phyloP scores from a whole-genome alignment of 805 yeast species.

The Schwanniomyces polymorphus region DNA sequence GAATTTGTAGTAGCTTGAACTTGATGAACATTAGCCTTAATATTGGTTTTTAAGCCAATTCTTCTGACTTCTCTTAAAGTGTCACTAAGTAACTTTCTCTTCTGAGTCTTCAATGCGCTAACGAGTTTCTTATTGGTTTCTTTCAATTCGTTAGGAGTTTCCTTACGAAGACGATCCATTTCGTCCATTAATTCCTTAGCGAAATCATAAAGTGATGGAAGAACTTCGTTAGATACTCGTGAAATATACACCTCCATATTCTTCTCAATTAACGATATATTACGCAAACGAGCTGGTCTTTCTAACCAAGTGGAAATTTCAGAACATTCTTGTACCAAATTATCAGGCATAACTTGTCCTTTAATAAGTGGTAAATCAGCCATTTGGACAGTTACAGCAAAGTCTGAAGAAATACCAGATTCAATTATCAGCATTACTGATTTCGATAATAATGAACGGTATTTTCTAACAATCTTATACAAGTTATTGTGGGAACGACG shows the following conservation, averaged over 20 bases:
- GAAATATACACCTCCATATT: slow-evolving; percentile 55
- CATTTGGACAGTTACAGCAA: slow-evolving; percentile 1
- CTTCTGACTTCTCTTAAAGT: slow-evolving; percentile 70
- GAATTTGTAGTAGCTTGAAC: slow-evolving; percentile 62
- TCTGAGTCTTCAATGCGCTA: slow-evolving; percentile 77
- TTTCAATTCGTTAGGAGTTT: slow-evolving; percentile 71
- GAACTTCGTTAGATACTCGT: slow-evolving; percentile 26
- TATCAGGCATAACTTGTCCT: slow-evolving; percentile 8
- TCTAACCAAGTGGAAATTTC: slow-evolving; percentile 48
- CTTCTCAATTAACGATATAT: slow-evolving; percentile 48
- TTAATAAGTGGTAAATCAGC: slow-evolving; percentile 9
- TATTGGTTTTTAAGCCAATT: slow-evolving; percentile 71
- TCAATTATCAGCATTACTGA: slow-evolving; percentile 59
- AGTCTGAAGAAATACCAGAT: slow-evolving; percentile 43
- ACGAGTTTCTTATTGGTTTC: slow-evolving; percentile 70
- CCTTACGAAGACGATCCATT: slow-evolving; percentile 63
- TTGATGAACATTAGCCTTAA: slow-evolving; percentile 64
- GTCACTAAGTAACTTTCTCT: slow-evolving; percentile 74
- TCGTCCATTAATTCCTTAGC: slow-evolving; percentile 56
- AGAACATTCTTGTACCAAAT: slow-evolving; percentile 17
- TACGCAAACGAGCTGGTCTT: slow-evolving; percentile 58
- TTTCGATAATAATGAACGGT: slow-evolving; percentile 59
- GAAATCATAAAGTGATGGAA: slow-evolving; percentile 53
- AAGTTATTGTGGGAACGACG: slow-evolving; percentile 81
- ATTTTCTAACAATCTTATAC: slow-evolving; percentile 81